These are phyloP conservation scores for Chamaecyparis obtusa DNA, from an alignment of 75 land plant species.

Conservation along the genomic window DNA sequence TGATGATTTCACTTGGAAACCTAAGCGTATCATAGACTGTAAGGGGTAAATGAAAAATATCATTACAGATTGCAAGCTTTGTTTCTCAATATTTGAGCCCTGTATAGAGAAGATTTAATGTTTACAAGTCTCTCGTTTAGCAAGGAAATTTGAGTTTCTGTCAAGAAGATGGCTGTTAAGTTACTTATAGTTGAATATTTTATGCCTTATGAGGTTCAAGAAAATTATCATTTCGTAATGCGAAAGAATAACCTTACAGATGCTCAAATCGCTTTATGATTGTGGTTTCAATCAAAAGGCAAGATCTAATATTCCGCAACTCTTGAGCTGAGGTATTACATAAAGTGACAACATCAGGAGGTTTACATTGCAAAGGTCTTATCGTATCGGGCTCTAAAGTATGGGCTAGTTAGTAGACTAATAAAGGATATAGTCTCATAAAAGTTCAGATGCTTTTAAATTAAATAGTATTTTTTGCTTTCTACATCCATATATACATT, in stretches of 20 bases:
- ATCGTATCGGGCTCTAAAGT: background rate
- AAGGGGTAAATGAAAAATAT: background rate
- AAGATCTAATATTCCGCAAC: background rate
- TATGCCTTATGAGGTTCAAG: background rate
- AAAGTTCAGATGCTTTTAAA: background rate
- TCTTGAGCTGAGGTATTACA: background rate
- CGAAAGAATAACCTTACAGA: background rate
- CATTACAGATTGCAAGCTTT: background rate
- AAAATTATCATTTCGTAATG: background rate
- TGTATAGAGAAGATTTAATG: background rate
- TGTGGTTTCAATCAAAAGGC: background rate
- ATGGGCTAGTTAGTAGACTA: background rate
- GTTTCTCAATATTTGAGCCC: too few species aligned
- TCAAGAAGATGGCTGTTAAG: background rate
- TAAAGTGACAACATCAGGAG: background rate
- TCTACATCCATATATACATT: too few species aligned
- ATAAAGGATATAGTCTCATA: background rate
- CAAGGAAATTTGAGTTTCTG: background rate
- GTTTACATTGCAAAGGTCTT: background rate
- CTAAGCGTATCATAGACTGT: background rate
- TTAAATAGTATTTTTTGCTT: background rate
- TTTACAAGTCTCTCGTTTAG: background rate
- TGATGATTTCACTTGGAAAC: background rate
- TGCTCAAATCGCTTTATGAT: background rate
- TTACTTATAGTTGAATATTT: background rate